Evolutionary conservation across 768 basidiomycete genomes (phyloP).

Genomic region (Lactifluus volemus): DNA sequence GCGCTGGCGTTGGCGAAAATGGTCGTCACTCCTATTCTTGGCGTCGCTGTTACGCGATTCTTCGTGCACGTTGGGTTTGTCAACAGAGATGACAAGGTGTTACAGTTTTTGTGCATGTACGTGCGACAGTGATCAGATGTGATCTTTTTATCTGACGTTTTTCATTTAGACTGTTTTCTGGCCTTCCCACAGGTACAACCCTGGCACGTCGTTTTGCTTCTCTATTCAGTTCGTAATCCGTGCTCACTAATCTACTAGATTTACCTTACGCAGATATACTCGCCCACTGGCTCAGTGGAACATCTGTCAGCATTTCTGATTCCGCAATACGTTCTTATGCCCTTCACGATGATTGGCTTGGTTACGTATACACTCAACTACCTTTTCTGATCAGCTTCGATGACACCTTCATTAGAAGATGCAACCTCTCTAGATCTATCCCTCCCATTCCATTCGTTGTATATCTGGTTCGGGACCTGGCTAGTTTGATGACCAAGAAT

Average conservation of each 20-base stretch:
- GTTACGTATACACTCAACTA: constrained; percentile 15
- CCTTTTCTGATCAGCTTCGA: constrained; percentile 7
- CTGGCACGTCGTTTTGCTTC: neutral
- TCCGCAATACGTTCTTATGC: constrained; percentile 31
- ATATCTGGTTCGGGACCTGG: neutral
- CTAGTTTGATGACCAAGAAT: too few relatives aligned
- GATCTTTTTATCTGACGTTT: constrained; percentile 49
- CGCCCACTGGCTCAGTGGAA: constrained; percentile 54
- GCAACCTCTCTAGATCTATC: neutral
- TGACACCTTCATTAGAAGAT: neutral
- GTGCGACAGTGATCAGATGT: constrained; percentile 35
- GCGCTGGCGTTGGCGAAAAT: constrained; percentile 46
- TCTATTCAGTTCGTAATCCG: neutral
- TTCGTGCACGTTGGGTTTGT: constrained; percentile 43
- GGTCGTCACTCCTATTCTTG: constrained; percentile 50
- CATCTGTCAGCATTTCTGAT: constrained; percentile 55
- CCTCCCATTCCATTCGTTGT: neutral
- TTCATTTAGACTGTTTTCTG: constrained; percentile 32
- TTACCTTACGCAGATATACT: constrained; percentile 56
- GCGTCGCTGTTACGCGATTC: constrained; percentile 43
- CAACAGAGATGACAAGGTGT: constrained; percentile 42
- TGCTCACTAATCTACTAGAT: constrained; percentile 32
- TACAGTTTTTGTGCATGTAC: constrained; percentile 63
- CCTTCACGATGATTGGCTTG: constrained; percentile 17
- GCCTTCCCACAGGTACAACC: constrained; percentile 16